These are phyloP conservation scores for Gnomoniopsis smithogilvyi DNA, from an alignment of 2,329 filamentous ascomycete genomes.

Conservation along the genomic window DNA sequence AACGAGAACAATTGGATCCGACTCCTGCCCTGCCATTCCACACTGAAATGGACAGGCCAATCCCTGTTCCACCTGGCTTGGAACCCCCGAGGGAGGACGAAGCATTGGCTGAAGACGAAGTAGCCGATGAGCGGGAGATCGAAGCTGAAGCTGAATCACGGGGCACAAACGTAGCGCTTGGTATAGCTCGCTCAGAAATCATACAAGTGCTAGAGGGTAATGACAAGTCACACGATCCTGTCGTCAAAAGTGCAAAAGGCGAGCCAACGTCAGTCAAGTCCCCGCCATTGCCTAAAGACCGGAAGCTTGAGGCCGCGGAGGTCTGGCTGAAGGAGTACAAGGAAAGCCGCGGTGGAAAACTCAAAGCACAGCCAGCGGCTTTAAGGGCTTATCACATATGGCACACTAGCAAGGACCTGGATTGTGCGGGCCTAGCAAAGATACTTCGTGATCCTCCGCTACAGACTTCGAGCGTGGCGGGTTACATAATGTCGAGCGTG, in stretches of 20 bases:
- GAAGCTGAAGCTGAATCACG: slow-evolving; percentile 20
- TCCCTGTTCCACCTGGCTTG: slow-evolving; percentile 49
- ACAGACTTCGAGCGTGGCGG: slow-evolving; percentile 49
- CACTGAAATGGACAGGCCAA: slow-evolving; percentile 64
- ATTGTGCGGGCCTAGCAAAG: slow-evolving; percentile 45
- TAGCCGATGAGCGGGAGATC: slow-evolving; percentile 22
- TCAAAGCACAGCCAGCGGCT: slow-evolving; percentile 27
- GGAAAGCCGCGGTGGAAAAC: slow-evolving; percentile 22
- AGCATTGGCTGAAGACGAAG: slow-evolving; percentile 20
- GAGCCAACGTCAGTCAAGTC: slow-evolving; percentile 8
- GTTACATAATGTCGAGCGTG: slow-evolving; percentile 58
- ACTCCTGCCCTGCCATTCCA: slow-evolving; percentile 67
- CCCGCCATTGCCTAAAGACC: slow-evolving; percentile 30
- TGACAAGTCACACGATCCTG: background rate
- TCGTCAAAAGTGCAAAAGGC: slow-evolving; percentile 4
- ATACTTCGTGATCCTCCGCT: slow-evolving; percentile 61
- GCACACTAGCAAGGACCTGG: slow-evolving; percentile 49
- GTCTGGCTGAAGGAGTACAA: slow-evolving; percentile 35
- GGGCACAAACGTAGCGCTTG: background rate
- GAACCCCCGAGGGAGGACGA: slow-evolving; percentile 27
- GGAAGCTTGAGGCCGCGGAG: slow-evolving; percentile 42
- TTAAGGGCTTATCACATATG: slow-evolving; percentile 64
- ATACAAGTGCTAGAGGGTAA: background rate
- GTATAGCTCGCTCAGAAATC: background rate
- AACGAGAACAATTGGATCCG: slow-evolving; percentile 64